A percentile compares a stretch with the other conserved stretches of the same genome.
phyloP scores from a whole-genome alignment of 164 flowering plant genomes.

The Aristolochia contorta region DNA sequence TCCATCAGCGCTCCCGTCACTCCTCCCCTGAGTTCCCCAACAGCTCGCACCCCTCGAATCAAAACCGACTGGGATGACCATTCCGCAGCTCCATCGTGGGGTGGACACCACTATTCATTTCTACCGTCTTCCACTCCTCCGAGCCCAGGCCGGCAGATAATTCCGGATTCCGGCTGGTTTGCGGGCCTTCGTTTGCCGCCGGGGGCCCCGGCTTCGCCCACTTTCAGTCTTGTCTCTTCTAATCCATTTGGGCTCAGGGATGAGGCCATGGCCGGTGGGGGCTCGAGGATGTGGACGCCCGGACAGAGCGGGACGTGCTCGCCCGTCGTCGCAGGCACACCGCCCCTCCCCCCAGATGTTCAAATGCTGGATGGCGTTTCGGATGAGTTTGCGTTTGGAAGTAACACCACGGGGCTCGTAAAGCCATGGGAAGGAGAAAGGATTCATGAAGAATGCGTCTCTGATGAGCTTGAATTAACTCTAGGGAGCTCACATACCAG shows the following conservation, averaged over 20 bases:
- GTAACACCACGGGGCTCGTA: slow-evolving; percentile 47
- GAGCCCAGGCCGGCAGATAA: slow-evolving; percentile 61
- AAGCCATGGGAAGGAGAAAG: slow-evolving; percentile 98
- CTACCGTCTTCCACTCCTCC: slow-evolving; percentile 75
- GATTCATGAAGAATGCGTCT: slow-evolving; percentile 82
- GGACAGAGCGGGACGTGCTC: slow-evolving; percentile 97
- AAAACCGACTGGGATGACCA: slow-evolving; percentile 57
- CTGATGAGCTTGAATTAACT: slow-evolving; percentile 93
- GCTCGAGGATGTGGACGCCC: slow-evolving; percentile 87
- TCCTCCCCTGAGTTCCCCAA: slow-evolving; percentile 88
- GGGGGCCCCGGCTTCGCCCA: slow-evolving; percentile 24
- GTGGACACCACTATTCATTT: slow-evolving; percentile 31
- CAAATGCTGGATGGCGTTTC: slow-evolving; percentile 73
- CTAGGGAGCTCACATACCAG: slow-evolving; percentile 69
- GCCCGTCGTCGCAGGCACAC: slow-evolving; percentile 58
- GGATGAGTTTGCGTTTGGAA: slow-evolving; percentile 90
- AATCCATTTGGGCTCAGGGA: slow-evolving; percentile 15
- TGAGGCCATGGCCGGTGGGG: slow-evolving; percentile 34
- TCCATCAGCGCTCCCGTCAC: slow-evolving; percentile 96
- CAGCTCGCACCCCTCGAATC: slow-evolving; percentile 56
- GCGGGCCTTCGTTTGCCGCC: slow-evolving; percentile 17
- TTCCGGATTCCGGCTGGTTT: slow-evolving; percentile 72
- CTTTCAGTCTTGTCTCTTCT: slow-evolving; percentile 11
- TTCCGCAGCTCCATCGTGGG: slow-evolving; percentile 28
- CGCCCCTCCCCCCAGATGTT: slow-evolving; percentile 58